These are phyloP conservation scores for Rhynchosporium graminicola DNA, from an alignment of 2,329 filamentous ascomycete genomes.

Conservation along the genomic window DNA sequence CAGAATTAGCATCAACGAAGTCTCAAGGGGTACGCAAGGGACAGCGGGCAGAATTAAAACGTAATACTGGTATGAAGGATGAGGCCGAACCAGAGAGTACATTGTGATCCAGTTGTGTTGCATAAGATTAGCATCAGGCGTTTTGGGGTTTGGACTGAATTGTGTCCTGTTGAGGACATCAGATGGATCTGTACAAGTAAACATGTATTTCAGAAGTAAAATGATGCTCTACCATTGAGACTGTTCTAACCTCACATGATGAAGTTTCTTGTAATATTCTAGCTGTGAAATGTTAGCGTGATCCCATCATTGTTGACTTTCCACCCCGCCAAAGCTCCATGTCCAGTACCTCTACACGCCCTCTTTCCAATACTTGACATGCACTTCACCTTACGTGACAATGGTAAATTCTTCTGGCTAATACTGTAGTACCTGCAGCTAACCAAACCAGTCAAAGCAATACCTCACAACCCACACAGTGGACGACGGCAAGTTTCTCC, in stretches of 20 bases:
- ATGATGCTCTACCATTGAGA: neutral
- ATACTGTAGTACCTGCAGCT: constrained; percentile 12
- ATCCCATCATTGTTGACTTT: neutral
- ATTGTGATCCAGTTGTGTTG: constrained; percentile 17
- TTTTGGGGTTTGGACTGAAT: constrained; percentile 19
- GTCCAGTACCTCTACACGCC: constrained; percentile 17
- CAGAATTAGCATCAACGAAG: neutral
- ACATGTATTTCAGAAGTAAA: constrained; percentile 10
- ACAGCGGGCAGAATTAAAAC: neutral
- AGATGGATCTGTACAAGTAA: neutral
- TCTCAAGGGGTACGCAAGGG: too few species aligned
- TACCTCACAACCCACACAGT: constrained; percentile 92
- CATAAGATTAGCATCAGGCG: constrained; percentile 32
- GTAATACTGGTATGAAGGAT: neutral
- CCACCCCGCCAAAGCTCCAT: constrained; percentile 12
- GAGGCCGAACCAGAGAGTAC: too few species aligned
- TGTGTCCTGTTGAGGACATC: neutral
- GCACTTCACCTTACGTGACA: constrained; percentile 29
- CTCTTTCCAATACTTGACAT: constrained; percentile 20
- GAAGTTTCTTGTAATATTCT: neutral
- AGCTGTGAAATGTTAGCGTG: neutral
- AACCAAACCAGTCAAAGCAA: constrained; percentile 81
- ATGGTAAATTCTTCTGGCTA: constrained; percentile 33
- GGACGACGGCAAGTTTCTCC: constrained; percentile 67
- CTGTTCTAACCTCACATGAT: neutral